phyloP scores from a whole-genome alignment of 163 green algal species.

The Coccomyxa subellipsoidea region DNA sequence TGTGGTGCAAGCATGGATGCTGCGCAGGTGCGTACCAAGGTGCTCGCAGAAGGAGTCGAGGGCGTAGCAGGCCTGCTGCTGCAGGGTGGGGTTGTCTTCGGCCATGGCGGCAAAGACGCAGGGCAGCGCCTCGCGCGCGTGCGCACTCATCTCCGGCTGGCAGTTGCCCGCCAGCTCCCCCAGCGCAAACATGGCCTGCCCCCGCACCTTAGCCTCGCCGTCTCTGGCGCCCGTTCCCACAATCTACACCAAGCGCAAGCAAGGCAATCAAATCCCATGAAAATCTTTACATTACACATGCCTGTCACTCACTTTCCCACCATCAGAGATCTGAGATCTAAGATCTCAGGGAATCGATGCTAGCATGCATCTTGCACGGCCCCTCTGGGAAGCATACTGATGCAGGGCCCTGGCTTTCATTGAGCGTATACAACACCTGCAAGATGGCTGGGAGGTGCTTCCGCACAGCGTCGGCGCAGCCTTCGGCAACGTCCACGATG shows the following conservation, averaged over 20 bases:
- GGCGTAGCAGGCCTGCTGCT: conserved; percentile 69
- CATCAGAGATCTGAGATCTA: too few relatives aligned
- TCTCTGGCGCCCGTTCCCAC: conserved; percentile 51
- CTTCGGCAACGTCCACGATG: conserved; percentile 58
- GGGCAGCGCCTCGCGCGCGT: conserved; percentile 62
- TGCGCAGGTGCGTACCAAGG: not conserved
- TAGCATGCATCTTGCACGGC: too few relatives aligned
- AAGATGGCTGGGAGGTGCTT: conserved; percentile 29
- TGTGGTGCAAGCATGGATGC: too few relatives aligned
- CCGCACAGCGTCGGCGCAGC: conserved; percentile 55
- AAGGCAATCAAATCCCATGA: too few relatives aligned
- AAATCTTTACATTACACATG: too few relatives aligned
- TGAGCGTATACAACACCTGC: too few relatives aligned
- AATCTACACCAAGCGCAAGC: conserved; percentile 49
- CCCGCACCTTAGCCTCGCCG: conserved; percentile 38
- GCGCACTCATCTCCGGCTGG: conserved; percentile 52
- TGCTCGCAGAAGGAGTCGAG: conserved; percentile 37
- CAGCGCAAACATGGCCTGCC: conserved; percentile 61
- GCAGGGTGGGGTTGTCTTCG: conserved; percentile 39
- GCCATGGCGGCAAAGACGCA: conserved; percentile 53
- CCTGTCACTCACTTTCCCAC: too few relatives aligned
- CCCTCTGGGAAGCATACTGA: too few relatives aligned
- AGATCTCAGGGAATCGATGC: too few relatives aligned
- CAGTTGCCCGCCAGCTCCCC: conserved; percentile 67
- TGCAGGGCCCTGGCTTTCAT: too few relatives aligned